Percentiles rank a stretch among this genome's conserved stretches.
phyloP scores from a whole-genome alignment of 768 basidiomycete species.

The Hydnomerulius pinastri region DNA sequence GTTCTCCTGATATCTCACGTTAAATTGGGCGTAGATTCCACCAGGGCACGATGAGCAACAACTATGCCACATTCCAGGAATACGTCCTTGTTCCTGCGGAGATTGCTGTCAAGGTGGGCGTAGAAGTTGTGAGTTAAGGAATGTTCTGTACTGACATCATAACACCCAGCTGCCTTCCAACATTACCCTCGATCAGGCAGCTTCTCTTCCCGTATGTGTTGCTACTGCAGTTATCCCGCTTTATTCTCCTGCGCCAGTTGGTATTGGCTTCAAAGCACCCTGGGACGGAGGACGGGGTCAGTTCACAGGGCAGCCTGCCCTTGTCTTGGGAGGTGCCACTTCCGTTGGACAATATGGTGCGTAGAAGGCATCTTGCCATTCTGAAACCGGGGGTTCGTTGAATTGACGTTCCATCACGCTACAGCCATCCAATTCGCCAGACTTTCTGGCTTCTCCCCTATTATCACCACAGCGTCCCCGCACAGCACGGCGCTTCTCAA shows the following conservation, averaged over 20 bases:
- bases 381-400: not conserved
- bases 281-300: constrained; percentile 35
- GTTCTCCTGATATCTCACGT: not conserved
- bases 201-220: constrained; percentile 37
- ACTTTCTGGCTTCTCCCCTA: constrained; percentile 37
- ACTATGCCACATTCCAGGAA: constrained; percentile 28
- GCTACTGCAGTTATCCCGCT: constrained; percentile 35
- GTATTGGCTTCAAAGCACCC: constrained; percentile 32
- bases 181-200: constrained; percentile 39
- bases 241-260: constrained; percentile 28
- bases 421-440: constrained; percentile 37
- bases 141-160: too few species aligned
- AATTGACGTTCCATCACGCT: not conserved
- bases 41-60: constrained; percentile 2
- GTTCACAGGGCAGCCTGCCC: constrained; percentile 31
- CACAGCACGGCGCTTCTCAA: constrained; percentile 34
- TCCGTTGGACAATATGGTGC: constrained; percentile 41
- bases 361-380: not conserved
- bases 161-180: constrained; percentile 44
- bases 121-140: too few species aligned
- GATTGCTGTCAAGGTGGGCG: constrained; percentile 14
- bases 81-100: constrained; percentile 27
- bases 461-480: constrained; percentile 42
- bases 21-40: constrained; percentile 4
- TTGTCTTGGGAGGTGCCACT: constrained; percentile 40